Base-by-base conservation (phyloP, 2,329 filamentous ascomycete genomes). In the Aspergillus fumigatus region DNA sequence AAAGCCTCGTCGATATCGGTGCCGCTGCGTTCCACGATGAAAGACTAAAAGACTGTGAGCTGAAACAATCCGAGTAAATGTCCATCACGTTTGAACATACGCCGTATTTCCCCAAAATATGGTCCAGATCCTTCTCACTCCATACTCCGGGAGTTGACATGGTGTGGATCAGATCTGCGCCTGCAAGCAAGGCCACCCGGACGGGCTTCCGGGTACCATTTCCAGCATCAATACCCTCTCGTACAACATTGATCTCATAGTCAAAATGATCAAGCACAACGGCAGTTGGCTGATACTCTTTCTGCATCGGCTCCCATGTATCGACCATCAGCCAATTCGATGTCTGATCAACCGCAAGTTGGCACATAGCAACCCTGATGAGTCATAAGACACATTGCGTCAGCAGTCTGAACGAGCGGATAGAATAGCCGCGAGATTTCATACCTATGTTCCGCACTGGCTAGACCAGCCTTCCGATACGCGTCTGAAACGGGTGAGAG, bases 231-330 rank as follows among this genome's bases (percentile, higher is more conserved):
- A 94, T 84, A 6, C 92, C 92, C 41, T 88, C 87, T 29, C 87
- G 79, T 48, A 90, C 83, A 25, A 84, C 82, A 71, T 97, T 96
- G 70, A 97, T 90, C 72, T 97, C 91, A 69, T 93, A 78, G 63
- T 95, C 87, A 66, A 97, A 94, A 75, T 97, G 93, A 69, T 96
- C 91, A 50, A 97, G 80, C 43, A 96, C 92, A 65, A 88, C 84
- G 41, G 92, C 93, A 0, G 93, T 97, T 17, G 92, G 91, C 60
- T 91, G 87, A 71, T 96, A 97, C 63, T 89, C 82, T 67, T 87
- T 84, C 75, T 95, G 86, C 66, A 88, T 79, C n/a, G 90, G 89
- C 79, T 96, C 92, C 88, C 89, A 95, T 0, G 89, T 86, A 70
- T 96, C 91, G 48, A 94, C 89, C 85, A 91, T 91, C 58, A 95